These are phyloP conservation scores for Inga oerstediana DNA, from an alignment of 306 rosid genomes.

Conservation along the genomic window DNA sequence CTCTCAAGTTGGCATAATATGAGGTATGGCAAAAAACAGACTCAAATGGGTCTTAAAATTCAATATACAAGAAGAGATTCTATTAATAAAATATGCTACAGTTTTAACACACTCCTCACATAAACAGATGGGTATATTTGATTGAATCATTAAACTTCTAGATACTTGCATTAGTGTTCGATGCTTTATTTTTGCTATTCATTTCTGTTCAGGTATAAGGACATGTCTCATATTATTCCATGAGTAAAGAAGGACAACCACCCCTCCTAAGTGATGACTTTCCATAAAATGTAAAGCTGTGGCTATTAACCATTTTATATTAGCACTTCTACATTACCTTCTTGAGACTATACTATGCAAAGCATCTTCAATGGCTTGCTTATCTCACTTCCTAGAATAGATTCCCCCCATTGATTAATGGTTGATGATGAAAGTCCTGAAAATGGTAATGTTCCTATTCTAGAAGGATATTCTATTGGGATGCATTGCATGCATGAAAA, in stretches of 20 bases:
- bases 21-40: too few relatives aligned
- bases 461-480: constrained; percentile 14
- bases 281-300: constrained; percentile 41
- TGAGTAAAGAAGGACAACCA: constrained; percentile 48
- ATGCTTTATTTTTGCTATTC: too few relatives aligned
- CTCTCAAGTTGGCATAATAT: too few relatives aligned
- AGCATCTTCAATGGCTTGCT: constrained; percentile 49
- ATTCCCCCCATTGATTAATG: constrained; percentile 59
- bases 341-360: constrained; percentile 35
- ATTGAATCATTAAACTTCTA: too few relatives aligned
- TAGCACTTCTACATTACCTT: constrained; percentile 53
- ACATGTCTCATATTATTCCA: constrained; percentile 33
- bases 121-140: too few relatives aligned
- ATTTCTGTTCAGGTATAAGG: too few relatives aligned
- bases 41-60: too few relatives aligned
- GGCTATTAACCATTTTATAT: constrained; percentile 58
- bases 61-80: too few relatives aligned
- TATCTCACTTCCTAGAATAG: constrained; percentile 70
- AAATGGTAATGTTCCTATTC: constrained; percentile 16
- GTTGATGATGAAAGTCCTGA: constrained; percentile 4
- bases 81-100: too few relatives aligned
- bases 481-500: constrained; percentile 37
- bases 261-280: constrained; percentile 42
- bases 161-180: too few relatives aligned
- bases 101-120: too few relatives aligned